These are phyloP conservation scores for Ogataea angusta DNA, from an alignment of 805 yeast genomes.

Conservation along the genomic window DNA sequence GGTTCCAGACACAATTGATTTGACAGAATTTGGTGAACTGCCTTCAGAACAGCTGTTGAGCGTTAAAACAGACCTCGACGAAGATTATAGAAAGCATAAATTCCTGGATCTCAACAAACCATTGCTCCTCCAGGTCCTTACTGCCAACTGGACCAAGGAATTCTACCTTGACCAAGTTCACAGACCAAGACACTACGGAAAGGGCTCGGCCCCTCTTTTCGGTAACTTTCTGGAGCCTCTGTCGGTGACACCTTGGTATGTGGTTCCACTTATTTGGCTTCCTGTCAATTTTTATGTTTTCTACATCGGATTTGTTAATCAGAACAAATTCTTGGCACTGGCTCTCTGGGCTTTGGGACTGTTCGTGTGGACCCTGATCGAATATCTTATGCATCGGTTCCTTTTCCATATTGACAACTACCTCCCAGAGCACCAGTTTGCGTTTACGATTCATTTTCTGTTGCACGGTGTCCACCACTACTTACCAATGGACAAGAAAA, in stretches of 20 bases:
- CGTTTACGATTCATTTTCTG: slow-evolving; percentile 80
- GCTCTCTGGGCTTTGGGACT: slow-evolving; percentile 75
- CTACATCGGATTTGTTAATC: slow-evolving; percentile 52
- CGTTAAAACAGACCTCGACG: slow-evolving; percentile 72
- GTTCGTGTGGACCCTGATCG: slow-evolving; percentile 89
- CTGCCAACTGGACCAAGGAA: slow-evolving; percentile 74
- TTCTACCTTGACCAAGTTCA: slow-evolving; percentile 95
- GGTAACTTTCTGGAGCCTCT: slow-evolving; percentile 94
- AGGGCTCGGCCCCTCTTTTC: slow-evolving; percentile 93
- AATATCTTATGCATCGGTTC: slow-evolving; percentile 84
- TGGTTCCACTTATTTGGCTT: slow-evolving; percentile 83
- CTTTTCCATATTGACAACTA: slow-evolving; percentile 87
- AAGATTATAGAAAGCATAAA: slow-evolving; percentile 72
- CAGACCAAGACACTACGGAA: slow-evolving; percentile 96
- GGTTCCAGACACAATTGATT: slow-evolving; percentile 38
- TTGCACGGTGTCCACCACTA: slow-evolving; percentile 97
- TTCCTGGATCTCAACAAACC: slow-evolving; percentile 86
- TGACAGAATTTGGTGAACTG: slow-evolving; percentile 56
- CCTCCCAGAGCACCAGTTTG: slow-evolving; percentile 75
- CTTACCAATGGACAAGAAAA: slow-evolving; percentile 90
- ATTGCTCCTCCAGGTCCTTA: slow-evolving; percentile 72
- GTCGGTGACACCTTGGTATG: slow-evolving; percentile 91
- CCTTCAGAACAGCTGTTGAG: slow-evolving; percentile 73
- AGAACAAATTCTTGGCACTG: slow-evolving; percentile 44
- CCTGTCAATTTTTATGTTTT: slow-evolving; percentile 71